Base-by-base conservation (phyloP, 179 eudicot species). In the Pouteria campechiana region DNA sequence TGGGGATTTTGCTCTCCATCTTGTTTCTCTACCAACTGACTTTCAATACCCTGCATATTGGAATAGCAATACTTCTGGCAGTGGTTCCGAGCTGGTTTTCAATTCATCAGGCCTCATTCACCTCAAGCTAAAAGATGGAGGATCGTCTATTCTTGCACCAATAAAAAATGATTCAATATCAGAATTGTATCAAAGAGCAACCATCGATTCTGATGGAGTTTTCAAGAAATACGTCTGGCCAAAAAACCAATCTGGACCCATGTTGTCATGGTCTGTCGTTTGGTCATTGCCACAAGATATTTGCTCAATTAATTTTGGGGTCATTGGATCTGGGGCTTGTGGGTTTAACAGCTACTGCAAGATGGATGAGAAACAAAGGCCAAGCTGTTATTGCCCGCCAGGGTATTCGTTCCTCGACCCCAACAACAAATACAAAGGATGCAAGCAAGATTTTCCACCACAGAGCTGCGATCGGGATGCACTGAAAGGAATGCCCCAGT, bases 291-390 rank as follows among this genome's bases (percentile, higher is more conserved):
- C 64, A 4, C 25, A 43, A 3, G 30, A 59, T 11, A 52, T 60
- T 13, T 60, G 65, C 21, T n/a, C 5, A 0, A 38, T 18, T 19
- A 15, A 42, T 2, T 9, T 6, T 33, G 34, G 9, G 13, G 19
- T 17, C 31, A 14, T 1, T 10, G 39, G 46, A 17, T 28, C 37
- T 18, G 46, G 34, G 29, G 35, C 34, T 10, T 49, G 78, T 52
- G 78, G 76, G 32, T 65, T 35, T 42, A 74, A 69, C 43, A 57
- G 67, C 48, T 32, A 61, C 14, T 74, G 80, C 61, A 41, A 52
- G 10, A 23, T 54, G 7, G 55, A 27, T n/a, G 27, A n/a, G 5
- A 42, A 40, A 8, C 5, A 22, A 5, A 55, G 47, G 32, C 68
- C 63, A 2, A 35, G 4, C 1, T 74, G 81, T 55, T 14, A 41